Evolutionary conservation across 768 basidiomycete genomes (phyloP), one percentile per base, ranked within the genome.

Genomic region (Flagelloscypha sp.): DNA sequence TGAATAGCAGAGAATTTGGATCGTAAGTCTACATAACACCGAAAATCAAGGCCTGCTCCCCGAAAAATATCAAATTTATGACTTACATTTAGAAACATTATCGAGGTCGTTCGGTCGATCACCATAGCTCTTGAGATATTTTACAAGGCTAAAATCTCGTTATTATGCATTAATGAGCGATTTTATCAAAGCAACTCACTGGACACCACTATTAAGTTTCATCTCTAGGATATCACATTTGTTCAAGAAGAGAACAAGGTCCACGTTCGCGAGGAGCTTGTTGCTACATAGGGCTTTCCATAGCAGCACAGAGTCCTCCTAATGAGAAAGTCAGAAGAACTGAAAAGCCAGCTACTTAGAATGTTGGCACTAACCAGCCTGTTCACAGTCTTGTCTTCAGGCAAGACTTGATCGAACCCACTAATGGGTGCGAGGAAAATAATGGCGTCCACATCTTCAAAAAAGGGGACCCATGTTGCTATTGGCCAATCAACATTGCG

Each of bases 231-330:
- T 81, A 54, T 89, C 85, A 47, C 86, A 87, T 49, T 90, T 90
- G 65, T 89, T 89, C 35, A 90, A 68, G 66, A 89, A 90, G 18
- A 89, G 66, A 34, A 89, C 77, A 22, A 89, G 64, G 47, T 87
- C 84, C 32, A 88, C 87, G 37, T 72, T 74, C 5, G 78, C 79
- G 1, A 90, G 68, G 7, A 89, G 70, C 57, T 77, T 86, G 61
- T 85, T 87, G 9, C 77, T 76, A 57, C 87, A 89, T 11, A 89
- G 72, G 4, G 80, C 73, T 56, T 85, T 87, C 86, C 86, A 90
- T 1, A 90, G 66, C n/a, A 87, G 63, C n/a, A 89, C 83, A 2
- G 81, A 84, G 52, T 90, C 87, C 58, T 86, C 83, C 23, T 22
- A 15, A 9, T 24, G 19, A 23, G 23, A 17, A 22, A 36, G 21